These are phyloP conservation scores for Bonnemaisonia californica DNA, from an alignment of 31 red algal genomes.

Conservation along the genomic window DNA sequence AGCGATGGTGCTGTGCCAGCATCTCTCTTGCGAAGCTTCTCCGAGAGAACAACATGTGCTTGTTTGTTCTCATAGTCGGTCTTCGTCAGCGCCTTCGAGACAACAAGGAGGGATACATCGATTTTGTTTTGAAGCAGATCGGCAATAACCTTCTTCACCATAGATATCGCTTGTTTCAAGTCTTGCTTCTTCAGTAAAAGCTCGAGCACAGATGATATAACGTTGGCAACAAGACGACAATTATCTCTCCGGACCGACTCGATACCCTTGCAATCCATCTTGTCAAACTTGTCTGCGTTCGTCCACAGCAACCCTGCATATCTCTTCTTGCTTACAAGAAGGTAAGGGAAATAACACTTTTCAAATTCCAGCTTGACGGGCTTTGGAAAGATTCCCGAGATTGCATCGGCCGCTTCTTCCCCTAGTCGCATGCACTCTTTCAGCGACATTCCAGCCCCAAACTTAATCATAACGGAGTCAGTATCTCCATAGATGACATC, in stretches of 20 bases:
- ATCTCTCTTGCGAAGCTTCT: conserved; percentile 87
- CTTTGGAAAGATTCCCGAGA: conserved; percentile 87
- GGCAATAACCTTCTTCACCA: conserved; percentile 87
- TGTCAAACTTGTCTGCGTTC: conserved; percentile 80
- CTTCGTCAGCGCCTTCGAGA: conserved; percentile 91
- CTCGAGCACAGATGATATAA: conserved; percentile 87
- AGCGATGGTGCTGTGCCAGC: conserved; percentile 91
- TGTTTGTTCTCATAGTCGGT: conserved; percentile 96
- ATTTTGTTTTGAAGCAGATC: conserved; percentile 98
- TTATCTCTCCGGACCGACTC: conserved; percentile 99
- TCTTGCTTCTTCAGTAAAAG: conserved; percentile 86
- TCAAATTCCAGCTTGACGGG: conserved; percentile 99
- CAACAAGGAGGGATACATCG: conserved; percentile 97
- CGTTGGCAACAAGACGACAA: conserved; percentile 96
- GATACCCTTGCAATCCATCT: conserved; percentile 99
- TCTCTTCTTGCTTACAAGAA: conserved; percentile 97
- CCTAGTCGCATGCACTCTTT: conserved; percentile 86
- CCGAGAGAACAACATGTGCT: conserved; percentile 90
- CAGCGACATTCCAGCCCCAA: conserved; percentile 67
- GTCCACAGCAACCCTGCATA: conserved; percentile 99
- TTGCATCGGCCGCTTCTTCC: conserved; percentile 82
- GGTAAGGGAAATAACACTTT: conserved; percentile 97
- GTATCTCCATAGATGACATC: conserved; percentile 98
- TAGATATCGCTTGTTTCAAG: conserved; percentile 76
- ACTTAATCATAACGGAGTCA: conserved; percentile 99